These are phyloP conservation scores for Diplodia mutila DNA, from an alignment of 2,329 filamentous ascomycete genomes.

Conservation along the genomic window DNA sequence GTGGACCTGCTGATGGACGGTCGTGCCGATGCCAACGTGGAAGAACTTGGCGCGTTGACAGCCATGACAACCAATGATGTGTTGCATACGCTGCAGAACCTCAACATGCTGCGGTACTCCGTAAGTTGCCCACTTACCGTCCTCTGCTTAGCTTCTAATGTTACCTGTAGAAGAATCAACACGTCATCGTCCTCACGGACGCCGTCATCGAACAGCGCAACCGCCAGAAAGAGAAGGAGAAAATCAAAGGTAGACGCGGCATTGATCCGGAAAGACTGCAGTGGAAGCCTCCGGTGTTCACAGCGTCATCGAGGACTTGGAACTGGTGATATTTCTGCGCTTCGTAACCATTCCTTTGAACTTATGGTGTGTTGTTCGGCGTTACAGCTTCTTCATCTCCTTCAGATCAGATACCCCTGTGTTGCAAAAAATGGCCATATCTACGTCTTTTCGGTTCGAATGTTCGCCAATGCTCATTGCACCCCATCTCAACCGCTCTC, in stretches of 20 bases:
- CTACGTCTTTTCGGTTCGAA: too few species aligned
- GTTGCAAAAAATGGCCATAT: neutral
- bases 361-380: neutral
- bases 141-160: neutral
- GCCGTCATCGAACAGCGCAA: conserved; percentile 72
- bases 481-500: neutral
- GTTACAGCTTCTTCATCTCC: neutral
- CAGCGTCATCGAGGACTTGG: conserved; percentile 87
- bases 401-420: conserved; percentile 19
- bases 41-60: conserved; percentile 75
- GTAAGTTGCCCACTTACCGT: conserved; percentile 41
- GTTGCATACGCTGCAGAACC: conserved; percentile 87
- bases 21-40: conserved; percentile 78
- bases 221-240: conserved; percentile 77
- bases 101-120: conserved; percentile 94
- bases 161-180: conserved; percentile 73
- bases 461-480: neutral
- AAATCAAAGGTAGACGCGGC: conserved; percentile 72
- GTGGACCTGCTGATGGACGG: conserved; percentile 77
- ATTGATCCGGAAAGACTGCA: conserved; percentile 81
- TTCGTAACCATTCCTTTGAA: neutral
- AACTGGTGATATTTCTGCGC: conserved; percentile 68
- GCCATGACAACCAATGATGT: conserved; percentile 99
- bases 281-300: conserved; percentile 97
- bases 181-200: conserved; percentile 91